phyloP scores from a whole-genome alignment of 1,284 basidiomycete genomes.

The Albatrellus sp. region DNA sequence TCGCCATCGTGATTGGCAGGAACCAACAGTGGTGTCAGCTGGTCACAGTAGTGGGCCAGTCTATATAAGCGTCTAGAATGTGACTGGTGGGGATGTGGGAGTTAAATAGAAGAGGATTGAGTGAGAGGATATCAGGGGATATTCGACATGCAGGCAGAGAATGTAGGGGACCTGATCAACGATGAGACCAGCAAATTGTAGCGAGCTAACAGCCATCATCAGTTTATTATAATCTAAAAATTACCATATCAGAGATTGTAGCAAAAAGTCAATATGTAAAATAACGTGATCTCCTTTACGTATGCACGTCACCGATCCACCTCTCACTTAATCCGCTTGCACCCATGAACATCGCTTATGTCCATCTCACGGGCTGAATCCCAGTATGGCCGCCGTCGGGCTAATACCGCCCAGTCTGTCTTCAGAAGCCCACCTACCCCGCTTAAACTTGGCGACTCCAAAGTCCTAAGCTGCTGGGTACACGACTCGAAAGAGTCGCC shows the following conservation, averaged over 20 bases:
- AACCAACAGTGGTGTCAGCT: neutral
- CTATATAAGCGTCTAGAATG: too few relatives aligned
- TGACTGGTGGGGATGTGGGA: neutral
- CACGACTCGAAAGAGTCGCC: constrained; percentile 53
- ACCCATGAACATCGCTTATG: constrained; percentile 24
- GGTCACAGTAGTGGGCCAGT: too few relatives aligned
- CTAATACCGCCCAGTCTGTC: constrained; percentile 59
- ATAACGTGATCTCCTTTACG: too few relatives aligned
- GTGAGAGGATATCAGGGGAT: neutral
- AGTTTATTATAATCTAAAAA: too few relatives aligned
- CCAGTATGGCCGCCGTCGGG: constrained; percentile 47
- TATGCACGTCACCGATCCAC: too few relatives aligned
- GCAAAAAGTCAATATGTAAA: too few relatives aligned
- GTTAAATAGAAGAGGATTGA: neutral
- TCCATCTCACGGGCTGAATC: constrained; percentile 48
- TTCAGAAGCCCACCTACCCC: constrained; percentile 31
- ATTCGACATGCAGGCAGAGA: neutral
- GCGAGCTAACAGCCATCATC: too few relatives aligned
- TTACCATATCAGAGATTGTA: too few relatives aligned
- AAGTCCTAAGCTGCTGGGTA: constrained; percentile 57
- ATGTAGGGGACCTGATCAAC: too few relatives aligned
- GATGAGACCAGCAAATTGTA: too few relatives aligned
- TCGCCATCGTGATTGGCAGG: neutral
- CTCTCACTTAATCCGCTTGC: neutral
- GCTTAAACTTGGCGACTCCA: constrained; percentile 48